Base-by-base conservation (phyloP, 2,329 filamentous ascomycete genomes). In the Ophiocordyceps sinensis region DNA sequence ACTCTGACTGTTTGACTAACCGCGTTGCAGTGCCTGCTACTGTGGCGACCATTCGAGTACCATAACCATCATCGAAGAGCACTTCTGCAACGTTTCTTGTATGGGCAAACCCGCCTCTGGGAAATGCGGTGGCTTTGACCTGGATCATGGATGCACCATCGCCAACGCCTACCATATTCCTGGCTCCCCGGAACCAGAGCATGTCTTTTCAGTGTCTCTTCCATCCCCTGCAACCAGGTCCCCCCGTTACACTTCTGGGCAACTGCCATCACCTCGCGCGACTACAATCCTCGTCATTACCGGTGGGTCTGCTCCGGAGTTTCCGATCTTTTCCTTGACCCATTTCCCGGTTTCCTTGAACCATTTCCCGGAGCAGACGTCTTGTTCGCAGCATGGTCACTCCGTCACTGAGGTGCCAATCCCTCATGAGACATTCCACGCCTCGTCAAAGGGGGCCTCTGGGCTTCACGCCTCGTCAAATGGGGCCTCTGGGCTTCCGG, bases 101-200 rank as follows among this genome's bases (percentile, higher is more conserved):
- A 48, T 51, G 41, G 47, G 51, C 23, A 51, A 55, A 34, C 46
- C 50, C 8, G 40, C 44, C n/a, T 44, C 53, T 14, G 57, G 58
- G 12, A 55, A 52, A 45, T 62, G 59, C 28, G 60, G 59, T n/a
- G 55, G 55, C 30, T 46, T 50, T 10, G 60, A 55, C 39, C 52
- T 51, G 11, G 39, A 50, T 4, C 49, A 54, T 10, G 45, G 45
- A 5, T 47, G 51, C 8, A 47, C 39, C 6, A 53, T 56, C 40
- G 59, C 56, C 30, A 62, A 58, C 37, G 46, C 62, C 23, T 63
- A 61, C 40, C 47, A 47, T 13, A 48, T 49, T 30, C 46, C 45
- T 15, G 41, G 48, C 9, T 36, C 42, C 13, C 26, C 17, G 12
- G 28, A 23, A 11, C 36, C 38, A 7, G 38, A 26, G n/a, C 41